Conservation (phyloP, 2,329 filamentous ascomycete species). For the Atkinsonella hypoxylon region DNA sequence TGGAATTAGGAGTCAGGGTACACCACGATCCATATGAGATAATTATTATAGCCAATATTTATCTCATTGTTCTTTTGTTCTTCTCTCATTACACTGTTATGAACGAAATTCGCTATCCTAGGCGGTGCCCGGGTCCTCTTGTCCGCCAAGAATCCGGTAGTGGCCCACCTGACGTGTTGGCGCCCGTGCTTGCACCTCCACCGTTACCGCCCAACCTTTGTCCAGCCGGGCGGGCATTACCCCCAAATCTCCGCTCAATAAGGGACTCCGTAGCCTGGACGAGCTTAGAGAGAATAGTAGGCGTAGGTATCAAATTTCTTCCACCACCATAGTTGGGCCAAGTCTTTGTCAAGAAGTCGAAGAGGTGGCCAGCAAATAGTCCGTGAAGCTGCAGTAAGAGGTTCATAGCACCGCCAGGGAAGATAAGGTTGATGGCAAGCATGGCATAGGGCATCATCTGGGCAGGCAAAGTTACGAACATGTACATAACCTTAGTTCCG, state of each 20-base stretch:
- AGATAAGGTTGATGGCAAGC: constrained; percentile 61
- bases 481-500: constrained; percentile 62
- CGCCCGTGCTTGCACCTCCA: constrained; percentile 16
- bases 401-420: constrained; percentile 39
- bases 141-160: constrained; percentile 53
- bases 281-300: constrained; percentile 55
- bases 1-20: neutral
- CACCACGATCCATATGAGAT: neutral
- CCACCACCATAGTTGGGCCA: constrained; percentile 87
- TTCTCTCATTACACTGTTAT: neutral
- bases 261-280: constrained; percentile 34
- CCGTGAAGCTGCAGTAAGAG: constrained; percentile 60
- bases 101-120: constrained; percentile 31
- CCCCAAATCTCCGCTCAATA: constrained; percentile 31
- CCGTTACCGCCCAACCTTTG: constrained; percentile 18
- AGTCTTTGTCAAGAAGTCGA: constrained; percentile 77
- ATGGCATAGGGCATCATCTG: constrained; percentile 73
- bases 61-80: neutral
- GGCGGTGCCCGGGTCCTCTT: constrained; percentile 48
- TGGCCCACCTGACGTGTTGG: constrained; percentile 33
- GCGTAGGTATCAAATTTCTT: constrained; percentile 62
- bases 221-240: constrained; percentile 31
- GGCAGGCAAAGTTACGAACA: constrained; percentile 72
- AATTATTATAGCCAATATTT: neutral
- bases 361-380: constrained; percentile 77